A percentile compares a stretch with the other conserved stretches of the same genome.
Evolutionary conservation across 768 basidiomycete genomes (phyloP).

Genomic region (Boletellus ananiceps): DNA sequence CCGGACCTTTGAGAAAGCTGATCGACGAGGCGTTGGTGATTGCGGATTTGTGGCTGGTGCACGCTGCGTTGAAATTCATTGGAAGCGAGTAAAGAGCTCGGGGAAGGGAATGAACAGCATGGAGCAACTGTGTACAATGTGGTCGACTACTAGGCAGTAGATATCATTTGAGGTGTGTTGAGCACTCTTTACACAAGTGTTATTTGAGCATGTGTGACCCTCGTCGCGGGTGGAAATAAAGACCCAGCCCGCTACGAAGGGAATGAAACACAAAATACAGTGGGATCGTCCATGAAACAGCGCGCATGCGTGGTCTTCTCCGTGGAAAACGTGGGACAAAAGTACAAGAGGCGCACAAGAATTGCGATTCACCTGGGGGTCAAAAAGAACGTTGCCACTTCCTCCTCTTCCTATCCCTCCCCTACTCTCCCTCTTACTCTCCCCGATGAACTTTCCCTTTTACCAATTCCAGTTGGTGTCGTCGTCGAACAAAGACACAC

Average conservation of each 20-base stretch:
- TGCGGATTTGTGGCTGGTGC: constrained; percentile 29
- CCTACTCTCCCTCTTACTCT: background rate
- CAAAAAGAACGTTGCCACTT: background rate
- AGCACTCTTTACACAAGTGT: constrained; percentile 13
- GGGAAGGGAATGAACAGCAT: background rate
- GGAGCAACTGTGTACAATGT: background rate
- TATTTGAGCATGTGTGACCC: constrained; percentile 30
- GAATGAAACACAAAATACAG: no score
- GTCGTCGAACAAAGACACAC: constrained; percentile 27
- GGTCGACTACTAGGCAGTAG: background rate
- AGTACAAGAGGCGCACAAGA: no score
- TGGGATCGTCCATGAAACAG: background rate
- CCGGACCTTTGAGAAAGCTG: constrained; percentile 25
- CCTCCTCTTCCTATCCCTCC: background rate
- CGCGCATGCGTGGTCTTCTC: no score
- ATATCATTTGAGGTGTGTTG: constrained; percentile 8
- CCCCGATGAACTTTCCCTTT: no score
- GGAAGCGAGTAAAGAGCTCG: background rate
- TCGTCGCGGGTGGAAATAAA: constrained; percentile 31
- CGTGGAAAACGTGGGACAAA: no score
- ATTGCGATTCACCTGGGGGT: no score
- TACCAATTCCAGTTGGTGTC: constrained; percentile 66
- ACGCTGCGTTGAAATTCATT: constrained; percentile 22
- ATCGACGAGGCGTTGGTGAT: constrained; percentile 25
- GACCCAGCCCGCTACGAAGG: background rate